Conservation (phyloP, 805 yeast genomes). For the Priceomyces fermenticarens region DNA sequence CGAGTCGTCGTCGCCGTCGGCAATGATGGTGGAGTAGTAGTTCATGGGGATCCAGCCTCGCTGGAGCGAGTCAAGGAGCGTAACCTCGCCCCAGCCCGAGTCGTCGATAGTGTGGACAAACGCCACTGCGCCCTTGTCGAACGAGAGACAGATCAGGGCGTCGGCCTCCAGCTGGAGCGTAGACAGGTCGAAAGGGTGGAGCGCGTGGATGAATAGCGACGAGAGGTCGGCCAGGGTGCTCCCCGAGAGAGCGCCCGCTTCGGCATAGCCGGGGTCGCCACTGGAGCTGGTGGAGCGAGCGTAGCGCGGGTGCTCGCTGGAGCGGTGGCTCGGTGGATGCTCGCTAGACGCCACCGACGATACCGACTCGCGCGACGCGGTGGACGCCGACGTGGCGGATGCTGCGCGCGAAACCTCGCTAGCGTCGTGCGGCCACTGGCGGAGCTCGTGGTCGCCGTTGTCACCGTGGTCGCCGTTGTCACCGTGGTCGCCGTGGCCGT, state of each 20-base stretch:
- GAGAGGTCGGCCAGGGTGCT: constrained; percentile 40
- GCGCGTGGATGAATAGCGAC: constrained; percentile 52
- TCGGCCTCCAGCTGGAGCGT: constrained; percentile 64
- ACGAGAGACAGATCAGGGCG: constrained; percentile 70
- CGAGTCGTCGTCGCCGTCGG: constrained; percentile 16
- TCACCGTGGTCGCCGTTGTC: not conserved
- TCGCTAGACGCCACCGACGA: too few species aligned
- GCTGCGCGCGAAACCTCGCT: too few species aligned
- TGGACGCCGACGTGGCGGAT: too few species aligned
- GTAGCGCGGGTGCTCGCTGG: too few species aligned
- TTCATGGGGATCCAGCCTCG: constrained; percentile 89
- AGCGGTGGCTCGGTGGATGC: too few species aligned
- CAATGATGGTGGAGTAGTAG: constrained; percentile 55
- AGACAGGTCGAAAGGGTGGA: constrained; percentile 56
- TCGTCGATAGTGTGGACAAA: constrained; percentile 77
- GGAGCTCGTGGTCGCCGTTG: too few species aligned
- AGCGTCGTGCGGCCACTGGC: too few species aligned
- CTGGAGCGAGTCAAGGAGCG: constrained; percentile 56
- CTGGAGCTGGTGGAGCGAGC: too few species aligned
- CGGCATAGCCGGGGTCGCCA: too few species aligned
- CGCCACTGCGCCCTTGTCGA: constrained; percentile 66
- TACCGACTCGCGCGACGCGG: too few species aligned
- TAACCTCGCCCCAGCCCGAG: constrained; percentile 88
- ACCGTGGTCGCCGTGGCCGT: not conserved
- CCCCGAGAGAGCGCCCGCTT: constrained; percentile 23